A percentile compares a stretch with the other conserved stretches of the same genome.
These are phyloP conservation scores for Malassezia yamatoensis DNA, from an alignment of 1,284 basidiomycete species.

Conservation along the genomic window DNA sequence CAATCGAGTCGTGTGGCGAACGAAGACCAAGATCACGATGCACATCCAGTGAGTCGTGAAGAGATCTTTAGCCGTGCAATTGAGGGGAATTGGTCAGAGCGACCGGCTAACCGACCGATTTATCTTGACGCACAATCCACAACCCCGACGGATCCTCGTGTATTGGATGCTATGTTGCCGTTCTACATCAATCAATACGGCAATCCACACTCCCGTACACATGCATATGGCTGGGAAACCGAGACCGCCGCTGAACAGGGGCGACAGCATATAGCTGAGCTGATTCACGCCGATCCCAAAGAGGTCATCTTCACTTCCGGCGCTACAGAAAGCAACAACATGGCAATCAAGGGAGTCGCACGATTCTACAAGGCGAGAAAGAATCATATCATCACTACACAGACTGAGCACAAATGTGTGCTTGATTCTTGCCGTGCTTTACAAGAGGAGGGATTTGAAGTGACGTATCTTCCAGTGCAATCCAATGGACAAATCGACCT, in stretches of 20 bases:
- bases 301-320: constrained; percentile 97
- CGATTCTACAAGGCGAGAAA: constrained; percentile 57
- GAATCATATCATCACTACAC: constrained; percentile 55
- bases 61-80: constrained; percentile 3
- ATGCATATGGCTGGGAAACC: constrained; percentile 98
- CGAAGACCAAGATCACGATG: not conserved
- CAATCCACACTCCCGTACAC: constrained; percentile 94
- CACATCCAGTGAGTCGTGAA: not conserved
- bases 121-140: constrained; percentile 56
- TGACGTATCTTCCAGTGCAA: constrained; percentile 91
- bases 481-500: constrained; percentile 73
- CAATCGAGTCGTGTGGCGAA: constrained; percentile 1
- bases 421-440: constrained; percentile 93
- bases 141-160: constrained; percentile 91
- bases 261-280: constrained; percentile 74
- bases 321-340: constrained; percentile 96
- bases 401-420: constrained; percentile 90
- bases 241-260: constrained; percentile 87
- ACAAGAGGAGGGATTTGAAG: constrained; percentile 90
- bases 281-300: constrained; percentile 88
- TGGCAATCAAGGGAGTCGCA: constrained; percentile 93
- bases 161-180: constrained; percentile 93
- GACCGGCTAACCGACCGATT: constrained; percentile 38
- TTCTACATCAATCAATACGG: constrained; percentile 92
- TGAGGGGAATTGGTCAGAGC: constrained; percentile 2